Evolutionary conservation across 108 stramenopile species (phyloP), one percentile per base, ranked within the genome.

Genomic region (Cyclotella atomus): DNA sequence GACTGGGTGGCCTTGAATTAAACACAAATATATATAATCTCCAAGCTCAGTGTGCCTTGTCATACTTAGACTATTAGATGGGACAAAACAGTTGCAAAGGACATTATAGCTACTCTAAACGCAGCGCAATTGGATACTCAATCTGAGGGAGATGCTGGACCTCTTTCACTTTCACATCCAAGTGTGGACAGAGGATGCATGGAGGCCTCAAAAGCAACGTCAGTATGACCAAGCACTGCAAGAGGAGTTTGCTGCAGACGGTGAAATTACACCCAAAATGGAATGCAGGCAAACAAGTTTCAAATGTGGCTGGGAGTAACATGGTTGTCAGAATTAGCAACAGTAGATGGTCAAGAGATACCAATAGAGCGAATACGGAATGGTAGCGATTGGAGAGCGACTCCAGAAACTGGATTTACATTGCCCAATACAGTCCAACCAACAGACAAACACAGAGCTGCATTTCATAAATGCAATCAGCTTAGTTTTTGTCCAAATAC

Each of bases 301-400:
- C 43, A 44, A 15, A 25, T 65, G 9, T 46, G 63, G 63, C 6
- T 65, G 21, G 2, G 63, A 46, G 45, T 65, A 19, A 46, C 32
- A 21, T 27, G 15, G 19, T 2, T 65, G 7, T 44, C 63, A 2
- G 44, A 65, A 2, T 28, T 65, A 27, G 45, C 63, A 8, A 5
- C 2, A 2, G 41, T 27, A 23, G 44, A 65, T 21, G 63, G 63
- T 35, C 8, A 15, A 16, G 20, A 8, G 5, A 61, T 61, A 8
- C 35, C 33, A 38, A 8, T 7, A 23, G 3, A 61, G 9, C 33
- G 19, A 2, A 38, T 61, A 38, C 7, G 5, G 17, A 56, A 56
- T 56, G 29, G 23, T n/a, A 41, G 35, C 9, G 60, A 41, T 3
- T 61, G 60, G 60, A 10, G 36, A 38, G 60, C 60, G 38, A 20